Percentiles rank a stretch among this genome's conserved stretches.
phyloP scores from a whole-genome alignment of 371 early-diverging fungal species.

The Mycotypha africana region DNA sequence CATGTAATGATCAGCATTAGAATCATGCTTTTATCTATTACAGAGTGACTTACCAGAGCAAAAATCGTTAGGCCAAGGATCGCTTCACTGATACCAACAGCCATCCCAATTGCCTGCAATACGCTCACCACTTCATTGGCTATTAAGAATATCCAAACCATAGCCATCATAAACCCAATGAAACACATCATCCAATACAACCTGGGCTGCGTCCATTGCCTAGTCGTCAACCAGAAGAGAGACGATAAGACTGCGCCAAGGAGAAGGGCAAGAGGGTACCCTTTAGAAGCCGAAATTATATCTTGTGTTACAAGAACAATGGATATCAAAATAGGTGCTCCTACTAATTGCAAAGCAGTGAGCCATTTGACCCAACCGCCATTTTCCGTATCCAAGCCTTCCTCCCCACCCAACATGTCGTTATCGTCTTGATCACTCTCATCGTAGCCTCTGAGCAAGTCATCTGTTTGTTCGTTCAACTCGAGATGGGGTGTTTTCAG shows the following conservation, averaged over 20 bases:
- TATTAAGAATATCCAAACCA: conserved; percentile 78
- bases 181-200: conserved; percentile 51
- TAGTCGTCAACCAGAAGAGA: conserved; percentile 28
- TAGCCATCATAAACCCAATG: conserved; percentile 66
- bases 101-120: conserved; percentile 70
- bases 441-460: conserved; percentile 21
- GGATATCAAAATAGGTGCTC: conserved; percentile 31
- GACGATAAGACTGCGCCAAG: conserved; percentile 15
- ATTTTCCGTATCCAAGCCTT: conserved; percentile 1
- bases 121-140: conserved; percentile 83
- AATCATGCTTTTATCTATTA: too few relatives aligned
- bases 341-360: conserved; percentile 37
- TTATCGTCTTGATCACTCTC: conserved; percentile 8
- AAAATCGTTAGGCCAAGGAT: conserved; percentile 81
- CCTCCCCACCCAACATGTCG: conserved; percentile 7
- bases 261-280: conserved; percentile 19
- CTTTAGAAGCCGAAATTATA: conserved; percentile 10
- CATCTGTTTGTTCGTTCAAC: conserved; percentile 22
- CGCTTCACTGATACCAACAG: conserved; percentile 70
- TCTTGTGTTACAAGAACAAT: conserved; percentile 26
- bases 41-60: conserved; percentile 67
- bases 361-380: conserved; percentile 39
- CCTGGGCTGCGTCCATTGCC: conserved; percentile 20
- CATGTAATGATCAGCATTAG: too few relatives aligned
- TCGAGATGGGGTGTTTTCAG: conserved; percentile 7